Base-by-base conservation (phyloP, 257 asterid species). In the Solanum piurae region DNA sequence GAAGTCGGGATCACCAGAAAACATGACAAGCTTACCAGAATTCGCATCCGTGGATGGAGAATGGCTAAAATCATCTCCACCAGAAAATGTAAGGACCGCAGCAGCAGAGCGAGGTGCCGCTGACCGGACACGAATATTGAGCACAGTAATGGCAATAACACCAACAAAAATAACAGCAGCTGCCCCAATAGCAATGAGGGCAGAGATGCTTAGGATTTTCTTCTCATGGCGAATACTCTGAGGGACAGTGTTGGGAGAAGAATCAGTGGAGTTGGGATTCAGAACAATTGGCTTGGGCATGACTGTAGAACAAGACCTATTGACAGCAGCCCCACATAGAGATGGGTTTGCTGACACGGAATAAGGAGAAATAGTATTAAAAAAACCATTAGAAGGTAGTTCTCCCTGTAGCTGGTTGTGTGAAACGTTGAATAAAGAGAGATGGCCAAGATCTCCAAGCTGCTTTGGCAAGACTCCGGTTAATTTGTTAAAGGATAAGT, bases 231-330 rank as follows among this genome's bases (percentile, higher is more conserved):
- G 91, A 12, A 94, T 89, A 33, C 84, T 90, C 60, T 88, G 92
- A 29, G 97, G 89, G 85, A 90, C 86, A 21, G 93, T 42, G 72
- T 90, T 91, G 21, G 96, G 94, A 29, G 90, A 44, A 62, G 95
- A 92, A 87, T 93, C 95, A 8, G 97, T 88, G 1, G 98, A 93
- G 91, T 93, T 94, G 46, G 99, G 99, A 88, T 95, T 93, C 6
- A 96, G 95, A 23, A 96, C 99, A n/a, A 96, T 93, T 31, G 99
- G 99, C 87, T 96, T 96, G 83, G 99, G 99, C 83, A 95, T 95
- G 87, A 94, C 94, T 0, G 94, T 89, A 6, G 91, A 91, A 89
- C 99, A 96, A 69, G 88, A 92, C 87, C 89, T 89, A 29, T 96
- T 94, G 88, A 93, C 94, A 58, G 92, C 91, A 5, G 97, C 92